Base-by-base conservation (phyloP, 352 stramenopile species). In the Globisporangium splendens region DNA sequence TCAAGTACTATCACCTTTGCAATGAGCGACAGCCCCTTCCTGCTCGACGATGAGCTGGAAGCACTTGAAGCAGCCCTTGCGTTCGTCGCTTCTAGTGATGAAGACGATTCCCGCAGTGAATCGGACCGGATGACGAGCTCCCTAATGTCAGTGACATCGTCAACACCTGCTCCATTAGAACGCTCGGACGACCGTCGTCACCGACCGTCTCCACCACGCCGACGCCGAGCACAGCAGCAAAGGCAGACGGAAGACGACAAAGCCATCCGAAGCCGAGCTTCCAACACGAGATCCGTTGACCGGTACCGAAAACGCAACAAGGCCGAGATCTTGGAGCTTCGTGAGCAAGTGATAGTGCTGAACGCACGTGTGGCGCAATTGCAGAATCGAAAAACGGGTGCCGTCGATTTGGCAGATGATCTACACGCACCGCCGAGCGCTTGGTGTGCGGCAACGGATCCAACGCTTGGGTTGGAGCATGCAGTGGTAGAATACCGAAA, bases 401-500 rank as follows among this genome's bases (percentile, higher is more conserved):
- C 24, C 24, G 24, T 31, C 2, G 24, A 31, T 5, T 31, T 31
- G 24, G 5, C 24, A 5, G 24, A 31, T 31, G 24, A 5, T 31
- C 2, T 6, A 31, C 2, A 31, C 24, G 24, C 5, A 31, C 24
- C 24, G 24, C 24, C 24, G 24, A 31, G 24, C 5, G 24, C 24
- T 5, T 5, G 24, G 24, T 31, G 42, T 47, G 15, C 42, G 15
- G 18, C 18, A n/a, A 20, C 15, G 15, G 42, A 47, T 20, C 15
- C 15, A 6, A 65, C 65, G 0, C 60, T 79, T 12, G 79, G 73
- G 73, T 50, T 77, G 42, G 63, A 59, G 42, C 46, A 79, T 2
- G 73, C 73, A 42, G 72, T 60, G 21, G 54, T 62, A 11, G 70
- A 83, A 42, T 76, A 70, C 56, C 61, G 65, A 20, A 66, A 72